Percentiles rank a stretch among this genome's conserved stretches.
These are phyloP conservation scores for Dendryphion nanum DNA, from an alignment of 2,329 filamentous ascomycete species.

Conservation along the genomic window DNA sequence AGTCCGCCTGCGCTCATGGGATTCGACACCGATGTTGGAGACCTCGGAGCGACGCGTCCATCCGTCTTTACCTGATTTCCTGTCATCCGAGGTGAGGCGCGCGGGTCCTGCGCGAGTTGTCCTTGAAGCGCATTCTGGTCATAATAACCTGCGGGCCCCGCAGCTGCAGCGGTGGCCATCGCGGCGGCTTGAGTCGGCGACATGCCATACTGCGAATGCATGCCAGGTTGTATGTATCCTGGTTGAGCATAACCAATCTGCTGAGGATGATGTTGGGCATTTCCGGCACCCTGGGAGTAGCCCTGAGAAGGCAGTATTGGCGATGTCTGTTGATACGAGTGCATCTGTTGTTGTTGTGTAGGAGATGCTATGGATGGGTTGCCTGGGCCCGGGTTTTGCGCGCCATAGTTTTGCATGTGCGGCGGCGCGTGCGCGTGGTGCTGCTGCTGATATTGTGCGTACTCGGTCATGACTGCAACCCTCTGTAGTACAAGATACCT, in stretches of 20 bases:
- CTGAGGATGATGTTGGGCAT: slow-evolving; percentile 60
- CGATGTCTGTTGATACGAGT: slow-evolving; percentile 65
- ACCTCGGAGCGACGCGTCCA: slow-evolving; percentile 70
- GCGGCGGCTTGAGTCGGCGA: slow-evolving; percentile 84
- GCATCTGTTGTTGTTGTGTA: slow-evolving; percentile 53
- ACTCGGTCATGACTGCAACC: slow-evolving; percentile 44
- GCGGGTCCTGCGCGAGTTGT: slow-evolving; percentile 54
- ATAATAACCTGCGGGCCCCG: slow-evolving; percentile 69
- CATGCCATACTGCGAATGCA: slow-evolving; percentile 74
- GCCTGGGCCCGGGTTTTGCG: slow-evolving; percentile 34
- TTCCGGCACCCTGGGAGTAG: slow-evolving; percentile 63
- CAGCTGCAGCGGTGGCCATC: slow-evolving; percentile 90
- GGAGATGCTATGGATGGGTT: slow-evolving; percentile 65
- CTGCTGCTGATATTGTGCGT: slow-evolving; percentile 49
- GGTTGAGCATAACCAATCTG: slow-evolving; percentile 84
- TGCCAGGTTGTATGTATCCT: slow-evolving; percentile 68
- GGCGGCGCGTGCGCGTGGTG: slow-evolving; percentile 46
- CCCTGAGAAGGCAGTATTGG: slow-evolving; percentile 77
- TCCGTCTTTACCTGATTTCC: slow-evolving; percentile 64
- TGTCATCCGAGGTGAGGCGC: slow-evolving; percentile 75
- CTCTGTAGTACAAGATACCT: slow-evolving; percentile 17
- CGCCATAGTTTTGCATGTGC: slow-evolving; percentile 40
- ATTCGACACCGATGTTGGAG: slow-evolving; percentile 68
- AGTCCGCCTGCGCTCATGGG: slow-evolving; percentile 49
- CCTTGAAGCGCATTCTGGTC: slow-evolving; percentile 64